Conservation (phyloP, 805 yeast genomes). For the Nematodospora valgi region DNA sequence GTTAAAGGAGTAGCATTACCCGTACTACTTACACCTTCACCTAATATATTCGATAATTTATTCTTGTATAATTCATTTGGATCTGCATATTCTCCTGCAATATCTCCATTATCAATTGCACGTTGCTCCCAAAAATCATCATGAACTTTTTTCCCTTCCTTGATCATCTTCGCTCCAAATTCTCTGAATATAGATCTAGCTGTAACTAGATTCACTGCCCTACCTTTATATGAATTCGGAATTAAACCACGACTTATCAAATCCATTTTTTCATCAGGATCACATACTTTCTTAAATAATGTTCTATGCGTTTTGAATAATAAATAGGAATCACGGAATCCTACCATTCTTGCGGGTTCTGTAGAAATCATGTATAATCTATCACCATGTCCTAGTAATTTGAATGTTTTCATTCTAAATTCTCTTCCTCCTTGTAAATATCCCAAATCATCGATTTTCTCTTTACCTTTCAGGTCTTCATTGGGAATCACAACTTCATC, state of each 20-base stretch:
- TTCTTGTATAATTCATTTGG: constrained; percentile 50
- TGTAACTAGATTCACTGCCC: constrained; percentile 85
- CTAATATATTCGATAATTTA: constrained; percentile 28
- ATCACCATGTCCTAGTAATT: constrained; percentile 61
- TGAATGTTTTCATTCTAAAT: constrained; percentile 69
- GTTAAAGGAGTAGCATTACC: constrained; percentile 24
- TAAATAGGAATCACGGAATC: constrained; percentile 87
- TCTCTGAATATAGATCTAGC: constrained; percentile 88
- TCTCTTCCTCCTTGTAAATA: constrained; percentile 67
- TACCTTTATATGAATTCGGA: constrained; percentile 87
- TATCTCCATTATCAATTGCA: constrained; percentile 58
- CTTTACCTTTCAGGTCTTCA: constrained; percentile 75
- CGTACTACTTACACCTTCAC: constrained; percentile 30
- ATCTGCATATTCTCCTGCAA: constrained; percentile 69
- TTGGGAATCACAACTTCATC: constrained; percentile 75
- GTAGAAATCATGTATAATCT: constrained; percentile 86
- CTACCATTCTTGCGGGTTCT: constrained; percentile 94
- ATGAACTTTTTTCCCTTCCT: constrained; percentile 71
- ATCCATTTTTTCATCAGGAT: constrained; percentile 77
- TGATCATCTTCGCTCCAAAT: constrained; percentile 82
- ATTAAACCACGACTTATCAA: constrained; percentile 75
- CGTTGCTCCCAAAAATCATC: constrained; percentile 86
- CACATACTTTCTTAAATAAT: constrained; percentile 68
- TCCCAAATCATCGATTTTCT: constrained; percentile 68
- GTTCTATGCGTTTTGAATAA: constrained; percentile 82